These are phyloP conservation scores for Yarrowia divulgata DNA, from an alignment of 805 yeast genomes.

Conservation along the genomic window DNA sequence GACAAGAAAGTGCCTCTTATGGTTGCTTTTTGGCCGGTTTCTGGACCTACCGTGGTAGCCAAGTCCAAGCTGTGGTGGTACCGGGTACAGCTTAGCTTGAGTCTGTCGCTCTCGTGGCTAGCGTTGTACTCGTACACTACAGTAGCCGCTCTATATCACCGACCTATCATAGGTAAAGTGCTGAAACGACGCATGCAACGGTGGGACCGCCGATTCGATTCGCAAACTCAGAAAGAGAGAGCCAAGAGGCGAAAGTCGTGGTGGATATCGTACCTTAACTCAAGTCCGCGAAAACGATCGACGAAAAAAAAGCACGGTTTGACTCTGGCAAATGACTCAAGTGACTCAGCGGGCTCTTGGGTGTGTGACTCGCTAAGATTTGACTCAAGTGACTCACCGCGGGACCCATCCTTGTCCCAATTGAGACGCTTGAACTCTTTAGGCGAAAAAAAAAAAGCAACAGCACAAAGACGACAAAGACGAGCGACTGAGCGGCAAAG, in stretches of 20 bases:
- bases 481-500: not conserved
- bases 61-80: no score
- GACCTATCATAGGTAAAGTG: not conserved
- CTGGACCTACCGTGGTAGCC: not conserved
- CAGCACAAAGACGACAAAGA: no score
- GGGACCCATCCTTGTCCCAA: not conserved
- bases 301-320: not conserved
- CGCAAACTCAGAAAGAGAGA: not conserved
- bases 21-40: constrained; percentile 5
- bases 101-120: not conserved
- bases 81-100: no score
- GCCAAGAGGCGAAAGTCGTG: no score
- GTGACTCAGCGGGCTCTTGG: not conserved
- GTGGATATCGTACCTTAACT: constrained; percentile 13
- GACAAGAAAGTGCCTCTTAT: not conserved
- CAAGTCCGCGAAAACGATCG: not conserved
- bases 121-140: no score
- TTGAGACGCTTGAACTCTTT: constrained; percentile 1
- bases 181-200: not conserved
- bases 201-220: not conserved
- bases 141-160: not conserved
- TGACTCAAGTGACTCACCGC: constrained; percentile 26
- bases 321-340: constrained; percentile 9
- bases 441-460: not conserved
- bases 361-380: not conserved